phyloP scores from a whole-genome alignment of 306 rosid genomes.

The Prosopis cineraria region DNA sequence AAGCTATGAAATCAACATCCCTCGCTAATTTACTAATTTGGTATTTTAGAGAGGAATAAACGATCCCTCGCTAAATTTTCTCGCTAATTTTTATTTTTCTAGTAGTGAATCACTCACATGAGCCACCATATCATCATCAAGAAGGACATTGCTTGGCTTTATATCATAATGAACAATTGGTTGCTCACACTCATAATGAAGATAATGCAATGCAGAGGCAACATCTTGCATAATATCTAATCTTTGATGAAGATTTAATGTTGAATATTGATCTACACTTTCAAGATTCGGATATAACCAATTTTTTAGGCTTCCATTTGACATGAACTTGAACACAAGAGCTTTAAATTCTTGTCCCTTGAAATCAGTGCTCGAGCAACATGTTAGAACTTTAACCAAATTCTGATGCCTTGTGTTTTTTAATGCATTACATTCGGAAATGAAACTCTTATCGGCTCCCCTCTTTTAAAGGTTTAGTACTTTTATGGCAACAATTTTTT shows the following conservation, averaged over 20 bases:
- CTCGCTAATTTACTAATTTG: too few relatives aligned
- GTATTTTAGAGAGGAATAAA: too few relatives aligned
- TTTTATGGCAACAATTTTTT: not conserved
- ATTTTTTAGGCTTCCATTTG: not conserved
- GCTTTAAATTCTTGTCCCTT: not conserved
- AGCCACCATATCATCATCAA: too few relatives aligned
- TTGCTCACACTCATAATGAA: not conserved
- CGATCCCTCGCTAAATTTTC: too few relatives aligned
- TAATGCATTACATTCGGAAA: constrained; percentile 25
- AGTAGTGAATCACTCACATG: too few relatives aligned
- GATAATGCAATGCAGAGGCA: not conserved
- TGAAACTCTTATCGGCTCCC: not conserved
- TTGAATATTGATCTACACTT: not conserved
- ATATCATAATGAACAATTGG: not conserved
- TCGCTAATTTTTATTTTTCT: too few relatives aligned
- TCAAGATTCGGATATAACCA: not conserved
- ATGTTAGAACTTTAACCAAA: constrained; percentile 24
- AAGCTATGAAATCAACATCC: too few relatives aligned
- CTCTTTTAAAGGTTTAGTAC: not conserved
- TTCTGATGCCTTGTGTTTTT: constrained; percentile 26
- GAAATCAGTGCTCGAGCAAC: constrained; percentile 26
- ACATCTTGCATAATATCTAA: not conserved
- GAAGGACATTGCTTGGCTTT: not conserved
- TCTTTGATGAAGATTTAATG: not conserved
- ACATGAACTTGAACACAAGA: not conserved